A percentile compares a stretch with the other conserved stretches of the same genome.
These are phyloP conservation scores for Clavulina sp. DNA, from an alignment of 768 basidiomycete species.

Conservation along the genomic window DNA sequence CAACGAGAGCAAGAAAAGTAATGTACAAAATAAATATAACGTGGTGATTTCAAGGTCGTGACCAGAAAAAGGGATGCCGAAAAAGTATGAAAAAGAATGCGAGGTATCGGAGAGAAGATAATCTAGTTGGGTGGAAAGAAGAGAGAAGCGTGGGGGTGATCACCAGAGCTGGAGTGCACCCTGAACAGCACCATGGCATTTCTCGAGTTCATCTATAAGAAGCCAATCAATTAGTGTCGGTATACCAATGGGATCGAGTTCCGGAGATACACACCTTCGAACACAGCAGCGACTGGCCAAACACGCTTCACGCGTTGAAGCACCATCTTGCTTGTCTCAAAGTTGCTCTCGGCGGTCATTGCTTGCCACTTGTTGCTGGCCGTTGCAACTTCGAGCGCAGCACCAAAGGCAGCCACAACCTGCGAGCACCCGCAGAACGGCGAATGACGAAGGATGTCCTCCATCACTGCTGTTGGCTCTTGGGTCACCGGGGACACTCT, in stretches of 20 bases:
- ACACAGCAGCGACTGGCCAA: not conserved
- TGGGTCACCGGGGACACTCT: not conserved
- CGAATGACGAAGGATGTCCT: slow-evolving; percentile 1
- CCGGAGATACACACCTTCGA: not conserved
- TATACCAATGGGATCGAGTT: not conserved
- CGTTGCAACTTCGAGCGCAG: slow-evolving; percentile 1
- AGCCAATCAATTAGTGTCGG: not conserved
- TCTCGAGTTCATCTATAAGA: not conserved
- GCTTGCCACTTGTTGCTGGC: slow-evolving; percentile 3
- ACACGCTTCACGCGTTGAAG: not conserved
- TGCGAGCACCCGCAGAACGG: slow-evolving; percentile 3
- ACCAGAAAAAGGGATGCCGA: no score
- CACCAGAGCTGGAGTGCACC: not conserved
- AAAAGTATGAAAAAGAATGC: no score
- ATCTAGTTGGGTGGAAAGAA: no score
- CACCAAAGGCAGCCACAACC: slow-evolving; percentile 1
- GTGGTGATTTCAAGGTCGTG: no score
- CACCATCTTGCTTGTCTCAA: not conserved
- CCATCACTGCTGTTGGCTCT: not conserved
- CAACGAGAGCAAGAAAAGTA: no score
- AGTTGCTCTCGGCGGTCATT: slow-evolving; percentile 3
- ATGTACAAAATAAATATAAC: no score
- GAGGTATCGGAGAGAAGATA: no score
- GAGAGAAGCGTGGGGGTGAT: no score
- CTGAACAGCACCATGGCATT: slow-evolving; percentile 2